These are phyloP conservation scores for Aspergillus tamarii DNA, from an alignment of 2,329 filamentous ascomycete species.

Conservation along the genomic window DNA sequence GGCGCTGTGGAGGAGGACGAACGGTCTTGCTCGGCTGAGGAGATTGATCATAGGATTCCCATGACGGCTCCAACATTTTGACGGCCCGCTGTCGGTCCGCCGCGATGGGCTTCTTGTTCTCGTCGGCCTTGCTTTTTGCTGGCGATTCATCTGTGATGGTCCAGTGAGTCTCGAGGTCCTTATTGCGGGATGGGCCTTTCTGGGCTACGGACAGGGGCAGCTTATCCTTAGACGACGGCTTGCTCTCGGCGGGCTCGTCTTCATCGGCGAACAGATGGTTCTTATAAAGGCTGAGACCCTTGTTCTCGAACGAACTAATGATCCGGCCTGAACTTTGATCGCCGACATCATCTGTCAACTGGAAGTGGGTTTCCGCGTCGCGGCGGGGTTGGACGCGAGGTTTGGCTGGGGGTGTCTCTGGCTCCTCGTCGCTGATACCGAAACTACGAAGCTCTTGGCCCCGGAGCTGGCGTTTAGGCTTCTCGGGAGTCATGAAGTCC, in stretches of 20 bases:
- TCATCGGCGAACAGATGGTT: slow-evolving; percentile 72
- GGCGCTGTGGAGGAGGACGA: slow-evolving; percentile 29
- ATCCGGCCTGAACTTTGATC: slow-evolving; percentile 45
- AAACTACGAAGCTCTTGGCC: slow-evolving; percentile 74
- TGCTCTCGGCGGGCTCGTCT: slow-evolving; percentile 36
- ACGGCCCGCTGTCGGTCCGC: slow-evolving; percentile 70
- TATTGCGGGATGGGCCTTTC: slow-evolving; percentile 72
- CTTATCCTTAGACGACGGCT: slow-evolving; percentile 27
- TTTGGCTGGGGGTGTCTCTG: slow-evolving; percentile 49
- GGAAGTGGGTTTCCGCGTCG: slow-evolving; percentile 81
- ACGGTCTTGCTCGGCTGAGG: slow-evolving; percentile 35
- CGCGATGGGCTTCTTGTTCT: slow-evolving; percentile 51
- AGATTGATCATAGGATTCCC: slow-evolving; percentile 47
- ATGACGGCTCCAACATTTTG: slow-evolving; percentile 71
- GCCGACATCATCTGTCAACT: slow-evolving; percentile 74
- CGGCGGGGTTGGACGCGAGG: slow-evolving; percentile 71
- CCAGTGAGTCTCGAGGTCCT: slow-evolving; percentile 80
- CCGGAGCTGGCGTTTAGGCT: slow-evolving; percentile 66
- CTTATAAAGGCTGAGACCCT: slow-evolving; percentile 73
- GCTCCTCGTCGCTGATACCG: slow-evolving; percentile 73
- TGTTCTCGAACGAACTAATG: slow-evolving; percentile 62
- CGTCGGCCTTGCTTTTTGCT: slow-evolving; percentile 39
- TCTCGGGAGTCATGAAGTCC: slow-evolving; percentile 83
- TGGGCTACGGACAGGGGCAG: slow-evolving; percentile 67
- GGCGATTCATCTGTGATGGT: slow-evolving; percentile 64